Conservation (phyloP, 805 yeast genomes). For the Clavispora fructus region DNA sequence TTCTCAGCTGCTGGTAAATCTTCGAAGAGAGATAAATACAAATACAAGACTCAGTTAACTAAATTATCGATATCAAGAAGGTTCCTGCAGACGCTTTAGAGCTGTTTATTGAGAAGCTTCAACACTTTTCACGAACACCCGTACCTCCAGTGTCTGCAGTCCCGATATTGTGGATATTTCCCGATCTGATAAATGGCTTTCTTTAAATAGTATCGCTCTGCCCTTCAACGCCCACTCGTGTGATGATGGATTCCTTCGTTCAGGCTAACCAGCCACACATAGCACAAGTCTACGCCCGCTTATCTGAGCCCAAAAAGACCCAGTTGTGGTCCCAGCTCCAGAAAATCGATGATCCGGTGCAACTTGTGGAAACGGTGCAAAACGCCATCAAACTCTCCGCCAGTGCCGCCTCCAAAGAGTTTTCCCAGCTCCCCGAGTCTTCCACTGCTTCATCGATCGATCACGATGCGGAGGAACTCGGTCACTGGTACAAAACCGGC, state of each 20-base stretch:
- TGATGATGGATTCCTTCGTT: constrained; percentile 20
- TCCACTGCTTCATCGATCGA: constrained; percentile 48
- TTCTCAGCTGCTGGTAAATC: no score
- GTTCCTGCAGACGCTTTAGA: no score
- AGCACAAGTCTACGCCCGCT: constrained; percentile 42
- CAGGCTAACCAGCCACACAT: constrained; percentile 51
- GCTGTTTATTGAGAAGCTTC: no score
- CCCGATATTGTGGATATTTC: neutral
- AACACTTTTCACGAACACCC: no score
- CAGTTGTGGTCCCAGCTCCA: constrained; percentile 38
- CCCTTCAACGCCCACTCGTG: neutral
- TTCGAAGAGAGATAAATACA: no score
- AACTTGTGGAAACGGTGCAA: constrained; percentile 38
- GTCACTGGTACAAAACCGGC: constrained; percentile 50
- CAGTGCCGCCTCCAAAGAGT: constrained; percentile 19
- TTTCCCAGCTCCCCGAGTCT: constrained; percentile 45
- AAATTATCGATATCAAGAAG: no score
- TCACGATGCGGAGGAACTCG: constrained; percentile 23
- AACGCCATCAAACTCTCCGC: constrained; percentile 41
- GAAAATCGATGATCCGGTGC: constrained; percentile 36
- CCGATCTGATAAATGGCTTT: constrained; percentile 17
- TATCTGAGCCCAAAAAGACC: constrained; percentile 29
- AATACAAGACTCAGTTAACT: no score
- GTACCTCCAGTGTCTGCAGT: constrained; percentile 2
- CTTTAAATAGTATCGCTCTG: neutral